Evolutionary conservation across 2,329 filamentous ascomycete species (phyloP), one percentile per base, ranked within the genome.

Genomic region (Pseudogymnoascus sp.): DNA sequence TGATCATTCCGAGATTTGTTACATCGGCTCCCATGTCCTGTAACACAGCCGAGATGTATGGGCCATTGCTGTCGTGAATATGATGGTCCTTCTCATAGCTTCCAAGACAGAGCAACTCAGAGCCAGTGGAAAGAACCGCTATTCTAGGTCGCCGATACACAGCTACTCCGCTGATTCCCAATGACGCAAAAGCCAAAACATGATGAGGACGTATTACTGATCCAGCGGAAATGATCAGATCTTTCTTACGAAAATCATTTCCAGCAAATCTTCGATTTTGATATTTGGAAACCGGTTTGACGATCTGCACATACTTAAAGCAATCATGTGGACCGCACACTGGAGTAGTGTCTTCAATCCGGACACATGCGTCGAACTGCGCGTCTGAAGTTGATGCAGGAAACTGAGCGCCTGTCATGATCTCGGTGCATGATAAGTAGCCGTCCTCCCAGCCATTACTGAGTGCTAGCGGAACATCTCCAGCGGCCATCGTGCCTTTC

Each of bases 361-460:
- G 63, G 14, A 71, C 66, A 40, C 69, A 68, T 23, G 66, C 68
- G 62, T 71, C 65, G 23, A 68, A 63, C 21, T 40, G 25, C 11
- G 60, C 18, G 1, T 31, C 28, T 31, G 28, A 31, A 31, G 28
- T 31, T 44, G 53, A 53, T 4, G 18, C 28, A 3, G 70, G 70
- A 59, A 72, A 72, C 6, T 62, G 62, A 4, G 70, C 70, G 10
- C 70, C 70, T 5, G 70, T 72, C 70, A 71, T 71, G 25, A 72
- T 71, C 50, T 72, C 69, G 16, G 69, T 65, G 28, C 70, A 72
- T 11, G 65, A 63, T 18, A 63, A 63, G 1, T 50, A 23, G 2
- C 61, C 62, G 12, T 37, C 59, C 23, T 61, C 44, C 6, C 28
- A 40, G 16, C 40, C 33, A 3, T 28, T 40, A 8, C 50, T 11